Evolutionary conservation across 2,329 filamentous ascomycete genomes (phyloP), one percentile per base, ranked within the genome.

Genomic region (Talaromyces funiculosus): DNA sequence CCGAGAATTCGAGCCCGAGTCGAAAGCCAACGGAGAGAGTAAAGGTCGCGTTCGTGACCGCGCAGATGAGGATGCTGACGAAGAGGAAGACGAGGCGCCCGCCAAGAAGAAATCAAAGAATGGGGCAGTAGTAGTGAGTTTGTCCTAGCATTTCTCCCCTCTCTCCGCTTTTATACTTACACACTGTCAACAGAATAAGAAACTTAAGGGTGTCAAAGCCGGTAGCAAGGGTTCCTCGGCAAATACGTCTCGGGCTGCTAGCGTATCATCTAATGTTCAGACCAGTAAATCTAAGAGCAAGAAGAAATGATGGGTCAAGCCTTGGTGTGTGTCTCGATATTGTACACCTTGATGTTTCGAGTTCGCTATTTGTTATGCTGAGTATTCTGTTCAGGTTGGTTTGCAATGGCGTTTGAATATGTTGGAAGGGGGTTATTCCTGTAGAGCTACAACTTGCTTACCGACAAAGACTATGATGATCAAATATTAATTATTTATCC

Each of bases 41-140:
- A 94, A 94, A 79, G 86, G 90, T 67, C 78, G 79, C 45, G 78
- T 75, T 24, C 75, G 79, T 61, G 77, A 78, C 61, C 69, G 89
- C 6, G 91, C 93, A 49, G 91, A 94, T 42, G 89, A 91, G 62
- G 90, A 94, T 67, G 88, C 90, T 63, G 85, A 92, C 57, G 82
- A 94, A 58, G 90, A 90, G 45, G 86, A 89, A 73, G 86, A 86
- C 1, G 91, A 92, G n/a, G 87, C 87, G 1, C 96, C 96, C 84
- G 97, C 97, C 84, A 96, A 95, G 84, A 59, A 59, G 57, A 59
- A 59, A 14, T 83, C 86, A 16, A 95, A 95, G 82, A 90, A 90
- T 68, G 87, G 87, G 57, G 88, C 92, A 63, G 95, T 96, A 85
- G 91, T 94, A 81, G 72, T 59, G 22, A 55, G 40, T 35, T 51